Evolutionary conservation across 208 protist species (phyloP).

Genomic region (Crithidia bombi): DNA sequence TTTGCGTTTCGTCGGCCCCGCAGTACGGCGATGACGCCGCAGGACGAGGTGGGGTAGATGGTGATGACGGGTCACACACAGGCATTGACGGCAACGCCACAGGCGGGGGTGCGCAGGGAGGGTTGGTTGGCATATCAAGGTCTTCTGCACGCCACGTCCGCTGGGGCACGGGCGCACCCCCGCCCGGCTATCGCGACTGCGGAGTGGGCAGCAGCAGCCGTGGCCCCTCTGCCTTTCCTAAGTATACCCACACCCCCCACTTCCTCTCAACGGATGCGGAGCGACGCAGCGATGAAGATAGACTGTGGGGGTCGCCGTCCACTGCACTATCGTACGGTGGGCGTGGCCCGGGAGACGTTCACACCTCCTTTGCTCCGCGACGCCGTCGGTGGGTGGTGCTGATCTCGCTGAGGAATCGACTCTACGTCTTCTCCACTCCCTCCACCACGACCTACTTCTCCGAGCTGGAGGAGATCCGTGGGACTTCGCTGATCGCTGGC

Average conservation of each 20-base stretch:
- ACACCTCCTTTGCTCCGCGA: neutral
- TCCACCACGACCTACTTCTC: conserved; percentile 24
- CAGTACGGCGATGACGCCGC: neutral
- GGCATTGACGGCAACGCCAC: neutral
- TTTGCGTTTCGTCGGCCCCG: neutral
- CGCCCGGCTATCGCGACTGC: neutral
- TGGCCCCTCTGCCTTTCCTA: conserved; percentile 3
- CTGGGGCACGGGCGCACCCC: neutral
- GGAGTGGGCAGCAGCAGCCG: neutral
- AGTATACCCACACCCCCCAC: conserved; percentile 34
- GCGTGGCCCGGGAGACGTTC: too few relatives aligned
- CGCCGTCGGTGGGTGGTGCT: conserved; percentile 39
- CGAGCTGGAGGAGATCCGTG: conserved; percentile 10
- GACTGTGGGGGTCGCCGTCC: neutral
- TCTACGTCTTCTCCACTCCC: conserved; percentile 46
- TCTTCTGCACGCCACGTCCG: conserved; percentile 1
- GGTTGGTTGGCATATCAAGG: neutral
- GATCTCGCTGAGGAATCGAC: conserved; percentile 30
- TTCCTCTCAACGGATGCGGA: conserved; percentile 32
- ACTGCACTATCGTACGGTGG: neutral
- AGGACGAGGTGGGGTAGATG: neutral
- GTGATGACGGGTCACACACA: neutral
- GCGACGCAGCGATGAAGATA: neutral
- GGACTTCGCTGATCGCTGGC: neutral
- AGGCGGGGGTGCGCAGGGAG: neutral